phyloP scores from a whole-genome alignment of 192 early-diverging fungal genomes.

The Podila verticillata region DNA sequence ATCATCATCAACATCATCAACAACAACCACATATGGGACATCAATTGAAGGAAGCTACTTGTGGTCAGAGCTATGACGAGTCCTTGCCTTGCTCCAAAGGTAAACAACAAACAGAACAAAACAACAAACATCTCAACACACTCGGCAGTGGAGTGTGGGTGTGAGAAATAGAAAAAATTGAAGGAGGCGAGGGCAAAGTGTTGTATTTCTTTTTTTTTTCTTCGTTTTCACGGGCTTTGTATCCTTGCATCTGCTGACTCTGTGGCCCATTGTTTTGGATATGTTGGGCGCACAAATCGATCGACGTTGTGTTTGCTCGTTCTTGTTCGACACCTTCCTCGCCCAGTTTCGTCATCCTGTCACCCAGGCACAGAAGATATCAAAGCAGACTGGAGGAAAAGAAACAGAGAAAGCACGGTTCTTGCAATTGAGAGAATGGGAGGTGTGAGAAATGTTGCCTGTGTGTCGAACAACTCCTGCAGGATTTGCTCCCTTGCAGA shows the following conservation, averaged over 20 bases:
- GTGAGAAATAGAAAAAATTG: neutral
- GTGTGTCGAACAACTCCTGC: no score
- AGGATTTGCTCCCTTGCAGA: no score
- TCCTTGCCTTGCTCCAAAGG: neutral
- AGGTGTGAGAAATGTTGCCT: no score
- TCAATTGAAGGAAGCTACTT: neutral
- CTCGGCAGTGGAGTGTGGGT: neutral
- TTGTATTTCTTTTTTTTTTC: no score
- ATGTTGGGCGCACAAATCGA: constrained; percentile 29
- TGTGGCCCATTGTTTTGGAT: constrained; percentile 1
- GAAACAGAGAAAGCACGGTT: no score
- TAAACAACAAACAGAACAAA: neutral
- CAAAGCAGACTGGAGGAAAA: no score
- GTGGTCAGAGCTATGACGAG: neutral
- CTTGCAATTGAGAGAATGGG: no score
- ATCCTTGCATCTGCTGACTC: constrained; percentile 40
- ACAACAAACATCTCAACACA: neutral
- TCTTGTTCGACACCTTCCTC: constrained; percentile 17
- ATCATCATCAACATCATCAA: constrained; percentile 14
- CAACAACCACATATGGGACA: neutral
- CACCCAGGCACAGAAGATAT: no score
- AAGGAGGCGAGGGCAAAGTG: no score
- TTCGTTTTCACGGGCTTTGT: neutral
- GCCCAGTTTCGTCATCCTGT: constrained; percentile 11
- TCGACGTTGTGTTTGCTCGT: constrained; percentile 15